Conservation (phyloP, 305 asterid species). For the Plantago coronopus region DNA sequence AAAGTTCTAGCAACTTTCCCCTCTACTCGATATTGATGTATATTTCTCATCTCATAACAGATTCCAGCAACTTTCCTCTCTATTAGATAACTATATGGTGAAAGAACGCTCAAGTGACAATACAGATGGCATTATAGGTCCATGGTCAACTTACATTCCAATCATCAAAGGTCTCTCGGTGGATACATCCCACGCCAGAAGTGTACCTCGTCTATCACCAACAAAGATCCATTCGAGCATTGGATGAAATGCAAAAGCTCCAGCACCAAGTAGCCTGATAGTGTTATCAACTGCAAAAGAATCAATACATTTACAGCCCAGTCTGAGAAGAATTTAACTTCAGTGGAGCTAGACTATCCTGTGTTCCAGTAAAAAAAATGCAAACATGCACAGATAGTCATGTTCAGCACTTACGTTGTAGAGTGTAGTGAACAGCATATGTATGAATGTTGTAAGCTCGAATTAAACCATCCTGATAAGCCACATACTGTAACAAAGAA, state of each 20-base stretch:
- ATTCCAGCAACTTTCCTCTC: constrained; percentile 13
- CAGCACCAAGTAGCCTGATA: constrained; percentile 94
- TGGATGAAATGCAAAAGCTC: constrained; percentile 97
- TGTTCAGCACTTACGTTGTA: constrained; percentile 70
- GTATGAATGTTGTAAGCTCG: constrained; percentile 95
- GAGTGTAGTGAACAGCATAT: constrained; percentile 90
- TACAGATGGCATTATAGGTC: constrained; percentile 10
- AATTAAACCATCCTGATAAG: constrained; percentile 93
- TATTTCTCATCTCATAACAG: constrained; percentile 6
- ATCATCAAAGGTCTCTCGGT: constrained; percentile 98
- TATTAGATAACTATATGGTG: constrained; percentile 18
- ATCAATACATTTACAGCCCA: constrained; percentile 22
- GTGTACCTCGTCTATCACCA: constrained; percentile 98
- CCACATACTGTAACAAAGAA: constrained; percentile 67
- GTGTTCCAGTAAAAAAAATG: constrained; percentile 20
- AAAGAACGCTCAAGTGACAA: not conserved
- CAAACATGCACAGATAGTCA: constrained; percentile 20
- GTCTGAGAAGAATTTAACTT: constrained; percentile 19
- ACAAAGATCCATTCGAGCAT: constrained; percentile 95
- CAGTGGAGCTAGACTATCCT: constrained; percentile 20
- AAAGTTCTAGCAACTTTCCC: constrained; percentile 12
- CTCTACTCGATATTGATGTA: too few relatives aligned
- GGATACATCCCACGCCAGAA: constrained; percentile 99
- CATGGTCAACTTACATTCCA: constrained; percentile 75
- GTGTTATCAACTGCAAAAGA: constrained; percentile 85